Evolutionary conservation across 495 filamentous ascomycete species (phyloP).

Genomic region (Trichoderma reesei): DNA sequence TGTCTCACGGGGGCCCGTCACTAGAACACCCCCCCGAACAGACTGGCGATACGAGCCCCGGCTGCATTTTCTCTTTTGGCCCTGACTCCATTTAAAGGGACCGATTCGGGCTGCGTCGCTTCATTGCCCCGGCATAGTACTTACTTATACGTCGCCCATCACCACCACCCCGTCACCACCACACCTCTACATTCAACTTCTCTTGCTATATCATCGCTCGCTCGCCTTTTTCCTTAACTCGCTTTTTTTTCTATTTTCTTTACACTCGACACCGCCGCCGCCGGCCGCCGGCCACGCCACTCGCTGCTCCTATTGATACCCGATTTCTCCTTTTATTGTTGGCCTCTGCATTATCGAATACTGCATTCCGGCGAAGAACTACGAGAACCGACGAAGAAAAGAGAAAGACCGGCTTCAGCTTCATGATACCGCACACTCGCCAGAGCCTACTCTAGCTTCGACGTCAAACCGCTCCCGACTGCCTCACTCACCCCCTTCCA

Average conservation of each 20-base stretch:
- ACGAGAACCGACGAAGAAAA: neutral
- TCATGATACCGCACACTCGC: neutral
- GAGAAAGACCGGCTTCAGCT: neutral
- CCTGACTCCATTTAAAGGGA: neutral
- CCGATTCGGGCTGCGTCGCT: neutral
- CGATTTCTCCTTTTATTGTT: neutral
- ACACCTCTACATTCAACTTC: no score
- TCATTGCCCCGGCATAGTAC: no score
- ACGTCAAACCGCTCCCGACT: neutral
- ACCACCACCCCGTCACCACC: no score
- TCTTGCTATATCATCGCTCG: no score
- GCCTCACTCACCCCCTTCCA: neutral
- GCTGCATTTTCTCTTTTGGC: neutral
- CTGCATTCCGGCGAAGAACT: neutral
- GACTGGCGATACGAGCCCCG: neutral
- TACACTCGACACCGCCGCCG: no score
- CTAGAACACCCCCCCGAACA: neutral
- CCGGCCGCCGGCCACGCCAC: neutral
- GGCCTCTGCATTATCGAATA: neutral
- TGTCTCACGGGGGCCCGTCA: slow-evolving; percentile 1
- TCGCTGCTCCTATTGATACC: neutral
- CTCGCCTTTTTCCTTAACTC: no score
- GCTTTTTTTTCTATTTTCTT: no score
- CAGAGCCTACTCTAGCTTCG: neutral
- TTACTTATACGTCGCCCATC: no score